Percentiles rank a stretch among this genome's conserved stretches.
Conservation (phyloP, 768 basidiomycete species). For the Serendipita sp. region DNA sequence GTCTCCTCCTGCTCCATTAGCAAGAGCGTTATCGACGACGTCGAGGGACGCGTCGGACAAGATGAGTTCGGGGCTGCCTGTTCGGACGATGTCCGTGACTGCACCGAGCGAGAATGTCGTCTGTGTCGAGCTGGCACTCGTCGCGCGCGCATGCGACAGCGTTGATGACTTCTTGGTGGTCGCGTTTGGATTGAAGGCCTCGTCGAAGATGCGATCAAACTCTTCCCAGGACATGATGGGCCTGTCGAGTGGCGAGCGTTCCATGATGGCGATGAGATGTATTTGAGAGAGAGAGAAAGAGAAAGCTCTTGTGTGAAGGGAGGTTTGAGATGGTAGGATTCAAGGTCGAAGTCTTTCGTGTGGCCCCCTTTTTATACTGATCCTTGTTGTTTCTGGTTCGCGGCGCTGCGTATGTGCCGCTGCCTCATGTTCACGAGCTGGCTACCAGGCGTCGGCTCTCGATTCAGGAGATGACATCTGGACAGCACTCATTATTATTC, state of each 20-base stretch:
- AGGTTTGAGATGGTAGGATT: too few relatives aligned
- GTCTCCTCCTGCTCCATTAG: not conserved
- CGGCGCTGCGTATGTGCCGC: too few relatives aligned
- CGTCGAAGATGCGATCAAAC: not conserved
- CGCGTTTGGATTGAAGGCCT: not conserved
- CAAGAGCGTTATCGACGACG: not conserved
- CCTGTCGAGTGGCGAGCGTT: not conserved
- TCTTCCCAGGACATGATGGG: slow-evolving; percentile 5
- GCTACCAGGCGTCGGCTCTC: too few relatives aligned
- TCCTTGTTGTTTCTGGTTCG: too few relatives aligned
- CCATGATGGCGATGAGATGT: not conserved
- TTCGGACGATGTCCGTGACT: not conserved
- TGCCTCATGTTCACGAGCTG: too few relatives aligned
- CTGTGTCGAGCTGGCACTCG: not conserved
- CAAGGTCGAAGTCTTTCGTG: too few relatives aligned
- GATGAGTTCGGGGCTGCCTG: not conserved
- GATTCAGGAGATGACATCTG: too few relatives aligned
- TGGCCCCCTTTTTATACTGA: too few relatives aligned
- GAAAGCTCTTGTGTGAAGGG: too few relatives aligned
- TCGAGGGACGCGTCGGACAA: not conserved
- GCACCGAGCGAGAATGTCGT: not conserved
- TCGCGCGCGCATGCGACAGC: not conserved
- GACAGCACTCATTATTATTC: too few relatives aligned
- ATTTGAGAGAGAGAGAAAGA: too few relatives aligned
- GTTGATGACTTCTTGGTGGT: not conserved